Evolutionary conservation across 768 basidiomycete species (phyloP).

Genomic region (Russula brevipes): DNA sequence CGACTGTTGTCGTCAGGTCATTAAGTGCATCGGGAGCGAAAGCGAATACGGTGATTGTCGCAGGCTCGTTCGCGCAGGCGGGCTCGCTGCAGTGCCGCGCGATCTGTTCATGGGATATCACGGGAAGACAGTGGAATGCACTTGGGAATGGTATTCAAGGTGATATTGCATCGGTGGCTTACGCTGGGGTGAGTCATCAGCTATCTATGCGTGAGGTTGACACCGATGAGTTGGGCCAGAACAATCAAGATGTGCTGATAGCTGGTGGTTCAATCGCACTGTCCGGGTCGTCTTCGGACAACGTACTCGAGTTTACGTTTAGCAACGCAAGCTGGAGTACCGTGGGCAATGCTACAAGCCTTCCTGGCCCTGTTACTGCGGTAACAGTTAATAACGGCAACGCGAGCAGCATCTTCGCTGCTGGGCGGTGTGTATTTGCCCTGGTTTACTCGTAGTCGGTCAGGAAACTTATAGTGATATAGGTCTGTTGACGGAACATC

Average conservation of each 20-base stretch:
- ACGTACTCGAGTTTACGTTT: conserved; percentile 71
- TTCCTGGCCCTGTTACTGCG: conserved; percentile 90
- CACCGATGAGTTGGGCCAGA: conserved; percentile 36
- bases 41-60: conserved; percentile 64
- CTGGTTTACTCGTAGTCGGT: background rate
- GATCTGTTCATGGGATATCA: conserved; percentile 71
- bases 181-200: conserved; percentile 64
- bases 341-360: conserved; percentile 50
- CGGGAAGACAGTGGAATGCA: conserved; percentile 67
- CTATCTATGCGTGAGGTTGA: background rate
- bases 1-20: conserved; percentile 61
- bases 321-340: conserved; percentile 69
- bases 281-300: conserved; percentile 55
- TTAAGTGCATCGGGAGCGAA: conserved; percentile 59
- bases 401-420: conserved; percentile 79
- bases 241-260: conserved; percentile 61
- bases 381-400: conserved; percentile 80
- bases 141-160: conserved; percentile 81
- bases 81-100: conserved; percentile 70
- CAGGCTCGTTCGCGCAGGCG: conserved; percentile 80
- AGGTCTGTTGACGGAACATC: conserved; percentile 55
- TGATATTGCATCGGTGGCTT: conserved; percentile 70
- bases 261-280: conserved; percentile 78
- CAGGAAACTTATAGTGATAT: background rate
- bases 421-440: conserved; percentile 64